These are phyloP conservation scores for Coemansia sp. DNA, from an alignment of 192 early-diverging fungal species.

Conservation along the genomic window DNA sequence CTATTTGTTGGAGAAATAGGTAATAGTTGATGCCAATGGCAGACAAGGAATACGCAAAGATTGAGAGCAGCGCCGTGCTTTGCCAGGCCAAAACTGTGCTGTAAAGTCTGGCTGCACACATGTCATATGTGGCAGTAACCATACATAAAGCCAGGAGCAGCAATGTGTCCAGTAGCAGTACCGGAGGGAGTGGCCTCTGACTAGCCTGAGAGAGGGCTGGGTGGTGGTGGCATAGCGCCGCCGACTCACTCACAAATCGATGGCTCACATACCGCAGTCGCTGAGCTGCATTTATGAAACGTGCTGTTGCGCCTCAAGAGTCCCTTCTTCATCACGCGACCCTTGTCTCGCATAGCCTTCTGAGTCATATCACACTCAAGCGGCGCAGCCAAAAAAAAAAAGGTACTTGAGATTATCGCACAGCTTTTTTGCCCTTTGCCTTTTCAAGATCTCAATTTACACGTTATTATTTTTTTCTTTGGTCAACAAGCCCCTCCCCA, in stretches of 20 bases:
- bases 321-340: background rate
- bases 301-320: background rate
- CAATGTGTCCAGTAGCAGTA: constrained; percentile 3
- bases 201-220: background rate
- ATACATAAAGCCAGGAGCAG: background rate
- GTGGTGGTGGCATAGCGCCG: background rate
- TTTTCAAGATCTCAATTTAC: background rate
- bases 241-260: background rate
- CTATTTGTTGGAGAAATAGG: background rate
- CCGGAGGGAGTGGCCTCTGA: background rate
- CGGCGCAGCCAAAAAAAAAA: background rate
- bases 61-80: background rate
- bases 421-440: background rate
- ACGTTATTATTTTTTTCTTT: constrained; percentile 5
- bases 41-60: background rate
- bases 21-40: background rate
- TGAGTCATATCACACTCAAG: background rate
- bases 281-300: background rate
- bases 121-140: constrained; percentile 1
- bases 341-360: background rate
- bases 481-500: background rate
- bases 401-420: background rate
- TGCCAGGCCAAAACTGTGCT: background rate
- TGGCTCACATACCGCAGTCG: background rate
- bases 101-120: background rate